Conservation (phyloP, 169 alveolate species). For the Theileria annulata region DNA sequence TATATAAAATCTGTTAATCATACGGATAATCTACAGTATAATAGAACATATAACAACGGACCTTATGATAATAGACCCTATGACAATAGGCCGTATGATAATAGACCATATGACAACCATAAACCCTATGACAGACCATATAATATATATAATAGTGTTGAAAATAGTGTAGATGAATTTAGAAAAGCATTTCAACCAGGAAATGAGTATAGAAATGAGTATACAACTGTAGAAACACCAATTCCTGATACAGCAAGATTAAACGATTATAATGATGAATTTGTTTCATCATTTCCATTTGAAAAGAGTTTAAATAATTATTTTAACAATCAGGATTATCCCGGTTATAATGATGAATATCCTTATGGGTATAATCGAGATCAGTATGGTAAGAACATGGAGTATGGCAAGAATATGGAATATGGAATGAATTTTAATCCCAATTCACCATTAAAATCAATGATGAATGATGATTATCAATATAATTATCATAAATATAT, state of each 20-base stretch:
- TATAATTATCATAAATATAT: conserved; percentile 21
- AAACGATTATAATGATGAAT: conserved; percentile 8
- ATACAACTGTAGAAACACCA: conserved; percentile 56
- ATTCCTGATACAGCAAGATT: conserved; percentile 18
- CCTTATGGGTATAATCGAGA: neutral
- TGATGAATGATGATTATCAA: conserved; percentile 43
- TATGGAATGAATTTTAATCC: conserved; percentile 21
- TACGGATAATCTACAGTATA: neutral
- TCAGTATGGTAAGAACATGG: neutral
- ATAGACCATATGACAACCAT: neutral
- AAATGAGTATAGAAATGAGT: conserved; percentile 50
- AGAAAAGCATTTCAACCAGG: conserved; percentile 61
- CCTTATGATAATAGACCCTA: too few relatives aligned
- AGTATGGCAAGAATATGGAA: neutral
- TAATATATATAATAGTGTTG: neutral
- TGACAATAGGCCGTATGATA: too few relatives aligned
- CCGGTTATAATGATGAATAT: neutral
- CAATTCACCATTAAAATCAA: conserved; percentile 46
- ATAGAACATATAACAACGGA: too few relatives aligned
- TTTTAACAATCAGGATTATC: neutral
- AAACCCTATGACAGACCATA: neutral
- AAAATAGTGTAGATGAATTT: conserved; percentile 22
- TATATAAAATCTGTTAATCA: neutral
- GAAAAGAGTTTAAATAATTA: conserved; percentile 29
- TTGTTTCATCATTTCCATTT: conserved; percentile 63